Evolutionary conservation across 257 asterid species (phyloP).

Genomic region (Solanum chilense): DNA sequence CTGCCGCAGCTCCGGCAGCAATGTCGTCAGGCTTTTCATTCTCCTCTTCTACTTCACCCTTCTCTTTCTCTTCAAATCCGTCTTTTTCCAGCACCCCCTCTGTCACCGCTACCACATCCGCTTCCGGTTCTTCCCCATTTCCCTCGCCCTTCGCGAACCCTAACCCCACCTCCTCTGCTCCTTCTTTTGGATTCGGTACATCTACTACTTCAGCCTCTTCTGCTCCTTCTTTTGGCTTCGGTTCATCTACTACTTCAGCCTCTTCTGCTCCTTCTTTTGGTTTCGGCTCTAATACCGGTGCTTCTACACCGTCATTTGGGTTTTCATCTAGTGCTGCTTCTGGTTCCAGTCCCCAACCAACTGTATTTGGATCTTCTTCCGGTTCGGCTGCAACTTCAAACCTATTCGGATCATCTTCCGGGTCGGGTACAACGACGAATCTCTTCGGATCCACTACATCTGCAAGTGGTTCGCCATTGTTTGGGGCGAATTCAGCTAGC

Average conservation of each 20-base stretch:
- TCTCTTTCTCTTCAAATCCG: not conserved
- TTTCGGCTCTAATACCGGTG: constrained; percentile 8
- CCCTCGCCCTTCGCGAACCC: constrained; percentile 1
- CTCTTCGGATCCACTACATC: constrained; percentile 5
- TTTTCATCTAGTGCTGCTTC: constrained; percentile 22
- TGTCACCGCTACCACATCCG: not conserved
- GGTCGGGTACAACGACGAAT: too few relatives aligned
- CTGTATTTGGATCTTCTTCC: constrained; percentile 20
- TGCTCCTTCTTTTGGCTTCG: constrained; percentile 27
- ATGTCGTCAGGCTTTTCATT: constrained; percentile 43
- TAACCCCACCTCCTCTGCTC: constrained; percentile 22
- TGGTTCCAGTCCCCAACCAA: constrained; percentile 24
- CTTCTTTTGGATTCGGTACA: constrained; percentile 26
- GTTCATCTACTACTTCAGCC: constrained; percentile 1
- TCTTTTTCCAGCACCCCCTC: not conserved
- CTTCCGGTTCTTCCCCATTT: constrained; percentile 9
- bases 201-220: constrained; percentile 7
- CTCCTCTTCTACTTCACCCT: constrained; percentile 10
- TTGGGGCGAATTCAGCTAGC: constrained; percentile 11
- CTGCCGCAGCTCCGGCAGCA: not conserved
- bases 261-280: constrained; percentile 16
- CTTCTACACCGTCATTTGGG: constrained; percentile 10
- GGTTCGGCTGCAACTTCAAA: too few relatives aligned
- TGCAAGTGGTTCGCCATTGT: constrained; percentile 6
- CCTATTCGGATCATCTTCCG: constrained; percentile 21